Evolutionary conservation across 23 red algal species (phyloP), one percentile per base, ranked within the genome.

Genomic region (Gracilaria caudata): DNA sequence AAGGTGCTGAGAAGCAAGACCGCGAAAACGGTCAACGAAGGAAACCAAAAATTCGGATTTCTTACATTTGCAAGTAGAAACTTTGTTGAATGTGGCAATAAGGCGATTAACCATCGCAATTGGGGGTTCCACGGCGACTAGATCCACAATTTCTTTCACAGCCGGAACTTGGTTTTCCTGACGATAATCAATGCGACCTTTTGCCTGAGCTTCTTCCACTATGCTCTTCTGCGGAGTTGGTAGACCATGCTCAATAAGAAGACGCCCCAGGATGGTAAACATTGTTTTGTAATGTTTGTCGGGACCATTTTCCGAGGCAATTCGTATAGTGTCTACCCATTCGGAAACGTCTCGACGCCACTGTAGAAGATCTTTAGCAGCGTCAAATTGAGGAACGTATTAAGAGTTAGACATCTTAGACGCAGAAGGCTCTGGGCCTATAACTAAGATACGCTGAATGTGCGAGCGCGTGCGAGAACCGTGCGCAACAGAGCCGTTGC

Each of bases 201-300:
- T 86, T 57, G 21, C 24, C 10, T 60, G 65, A 57, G 64, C 82
- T 33, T 86, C 65, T 28, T 75, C 68, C 30, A 75, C 60, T 2
- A 86, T 74, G 17, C 55, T 41, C 33, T 60, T 86, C 82, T 86
- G 68, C 16, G 41, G 41, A 21, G 33, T 11, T 7, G 61, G 82
- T 20, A 86, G 51, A 12, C 46, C 82, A 13, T 2, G 38, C 20
- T 74, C 34, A 29, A 68, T 1, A 11, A 75, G 20, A 30, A 64
- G 24, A 57, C 82, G 43, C 0, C 82, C 82, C 36, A 86, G 63
- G 4, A 73, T 57, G 13, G 29, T 68, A 24, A 68, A 86, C 20
- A 74, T 73, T 1, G 64, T 75, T 64, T 74, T 45, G 26, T 68
- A 72, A 33, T 16, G 41, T 34, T 33, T 26, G 38, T 85, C 59